phyloP scores from a whole-genome alignment of 352 stramenopile species.

The Phytophthora cryptogea region DNA sequence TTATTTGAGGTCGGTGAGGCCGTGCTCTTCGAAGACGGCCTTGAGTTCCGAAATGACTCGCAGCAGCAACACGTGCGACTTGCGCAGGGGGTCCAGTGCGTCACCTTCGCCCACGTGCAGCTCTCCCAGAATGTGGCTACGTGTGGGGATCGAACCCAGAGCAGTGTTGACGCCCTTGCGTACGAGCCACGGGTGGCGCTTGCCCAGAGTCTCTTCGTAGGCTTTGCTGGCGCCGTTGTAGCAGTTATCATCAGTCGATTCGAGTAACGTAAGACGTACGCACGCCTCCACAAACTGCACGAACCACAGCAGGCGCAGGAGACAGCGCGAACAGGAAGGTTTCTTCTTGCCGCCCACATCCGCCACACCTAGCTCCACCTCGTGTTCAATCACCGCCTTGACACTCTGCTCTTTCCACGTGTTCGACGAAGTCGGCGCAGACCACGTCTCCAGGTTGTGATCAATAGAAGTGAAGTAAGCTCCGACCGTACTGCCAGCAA shows the following conservation, averaged over 20 bases:
- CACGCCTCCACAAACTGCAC: slow-evolving; percentile 85
- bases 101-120: slow-evolving; percentile 55
- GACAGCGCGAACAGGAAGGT: slow-evolving; percentile 70
- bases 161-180: slow-evolving; percentile 84
- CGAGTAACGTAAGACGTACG: slow-evolving; percentile 66
- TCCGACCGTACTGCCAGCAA: slow-evolving; percentile 74
- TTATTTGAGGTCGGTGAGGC: slow-evolving; percentile 80
- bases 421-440: slow-evolving; percentile 22
- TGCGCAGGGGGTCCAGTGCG: slow-evolving; percentile 38
- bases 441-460: slow-evolving; percentile 60
- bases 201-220: slow-evolving; percentile 84
- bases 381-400: slow-evolving; percentile 57
- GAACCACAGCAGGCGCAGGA: slow-evolving; percentile 82
- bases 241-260: slow-evolving; percentile 71
- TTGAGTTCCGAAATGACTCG: slow-evolving; percentile 58
- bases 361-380: slow-evolving; percentile 65
- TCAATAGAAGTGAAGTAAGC: slow-evolving; percentile 78
- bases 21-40: slow-evolving; percentile 60
- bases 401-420: slow-evolving; percentile 66
- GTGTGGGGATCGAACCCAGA: slow-evolving; percentile 62
- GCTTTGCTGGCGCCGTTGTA: slow-evolving; percentile 67
- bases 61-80: slow-evolving; percentile 53
- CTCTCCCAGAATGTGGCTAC: slow-evolving; percentile 55
- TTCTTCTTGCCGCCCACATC: slow-evolving; percentile 84
- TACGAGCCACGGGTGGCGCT: slow-evolving; percentile 84